Evolutionary conservation across 2,329 filamentous ascomycete genomes (phyloP).

Genomic region (Neoarthrinium moseri): DNA sequence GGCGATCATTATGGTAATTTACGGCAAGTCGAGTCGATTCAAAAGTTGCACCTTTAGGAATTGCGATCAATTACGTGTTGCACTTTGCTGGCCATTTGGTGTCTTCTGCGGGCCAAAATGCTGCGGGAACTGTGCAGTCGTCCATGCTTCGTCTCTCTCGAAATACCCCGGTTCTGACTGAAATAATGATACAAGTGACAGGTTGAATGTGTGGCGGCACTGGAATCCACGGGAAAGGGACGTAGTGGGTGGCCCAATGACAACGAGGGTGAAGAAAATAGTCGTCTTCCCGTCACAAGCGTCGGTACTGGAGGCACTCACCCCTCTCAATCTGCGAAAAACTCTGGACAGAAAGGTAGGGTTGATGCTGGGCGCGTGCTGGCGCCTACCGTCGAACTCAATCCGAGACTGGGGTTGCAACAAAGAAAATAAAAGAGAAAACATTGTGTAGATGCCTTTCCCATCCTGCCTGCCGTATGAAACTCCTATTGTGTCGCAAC

Average conservation of each 20-base stretch:
- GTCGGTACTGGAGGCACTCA: neutral
- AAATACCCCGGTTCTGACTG: constrained; percentile 27
- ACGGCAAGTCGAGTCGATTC: constrained; percentile 32
- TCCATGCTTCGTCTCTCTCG: constrained; percentile 31
- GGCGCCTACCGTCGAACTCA: constrained; percentile 1
- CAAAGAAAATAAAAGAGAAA: constrained; percentile 20
- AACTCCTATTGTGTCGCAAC: constrained; percentile 27
- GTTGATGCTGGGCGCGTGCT: neutral
- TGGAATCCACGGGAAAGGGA: constrained; percentile 27
- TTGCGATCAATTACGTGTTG: constrained; percentile 37
- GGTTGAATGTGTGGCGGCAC: constrained; percentile 25
- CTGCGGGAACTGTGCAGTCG: constrained; percentile 28
- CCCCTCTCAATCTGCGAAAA: neutral
- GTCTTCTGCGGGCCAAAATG: constrained; percentile 30
- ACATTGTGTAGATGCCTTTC: constrained; percentile 29
- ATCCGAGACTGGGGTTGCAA: constrained; percentile 16
- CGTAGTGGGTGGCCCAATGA: constrained; percentile 24
- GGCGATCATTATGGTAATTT: constrained; percentile 23
- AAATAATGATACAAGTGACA: constrained; percentile 37
- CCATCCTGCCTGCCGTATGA: constrained; percentile 33
- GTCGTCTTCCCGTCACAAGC: neutral
- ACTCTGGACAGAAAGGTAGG: neutral
- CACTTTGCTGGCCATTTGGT: constrained; percentile 32
- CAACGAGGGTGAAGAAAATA: constrained; percentile 6
- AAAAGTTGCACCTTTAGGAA: constrained; percentile 33